phyloP scores from a whole-genome alignment of 768 basidiomycete genomes.

The Russula virescens region DNA sequence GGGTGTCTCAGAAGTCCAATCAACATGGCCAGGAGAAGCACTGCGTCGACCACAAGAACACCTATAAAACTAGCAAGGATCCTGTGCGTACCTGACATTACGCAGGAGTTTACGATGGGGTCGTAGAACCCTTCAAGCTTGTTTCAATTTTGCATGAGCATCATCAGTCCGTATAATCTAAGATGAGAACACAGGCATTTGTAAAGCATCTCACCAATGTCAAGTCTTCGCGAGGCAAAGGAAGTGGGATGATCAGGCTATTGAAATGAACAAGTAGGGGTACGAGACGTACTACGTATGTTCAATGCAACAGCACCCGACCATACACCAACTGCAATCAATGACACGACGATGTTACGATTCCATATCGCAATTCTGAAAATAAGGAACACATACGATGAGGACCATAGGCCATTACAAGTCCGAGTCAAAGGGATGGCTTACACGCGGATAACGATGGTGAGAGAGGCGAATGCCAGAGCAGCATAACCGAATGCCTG shows the following conservation, averaged over 20 bases:
- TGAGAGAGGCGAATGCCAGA: no score
- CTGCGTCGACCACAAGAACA: no score
- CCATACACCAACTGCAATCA: slow-evolving; percentile 1
- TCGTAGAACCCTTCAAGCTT: background rate
- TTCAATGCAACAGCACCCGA: background rate
- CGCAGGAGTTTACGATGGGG: background rate
- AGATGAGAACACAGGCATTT: background rate
- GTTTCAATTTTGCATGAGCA: background rate
- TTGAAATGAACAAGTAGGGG: background rate
- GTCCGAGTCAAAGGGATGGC: no score
- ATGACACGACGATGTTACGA: background rate
- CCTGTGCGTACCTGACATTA: background rate
- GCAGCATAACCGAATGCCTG: no score
- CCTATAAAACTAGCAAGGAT: background rate
- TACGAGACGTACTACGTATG: background rate
- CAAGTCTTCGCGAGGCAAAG: background rate
- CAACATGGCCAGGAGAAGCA: no score
- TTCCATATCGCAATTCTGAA: slow-evolving; percentile 12
- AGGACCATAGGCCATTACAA: background rate
- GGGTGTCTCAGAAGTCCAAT: no score
- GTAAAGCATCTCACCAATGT: background rate
- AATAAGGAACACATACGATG: background rate
- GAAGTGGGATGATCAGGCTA: background rate
- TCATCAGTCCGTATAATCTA: no score
- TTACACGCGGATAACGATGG: no score